Evolutionary conservation across 306 rosid genomes (phyloP), one percentile per base, ranked within the genome.

Genomic region (Ammopiptanthus mongolicus): DNA sequence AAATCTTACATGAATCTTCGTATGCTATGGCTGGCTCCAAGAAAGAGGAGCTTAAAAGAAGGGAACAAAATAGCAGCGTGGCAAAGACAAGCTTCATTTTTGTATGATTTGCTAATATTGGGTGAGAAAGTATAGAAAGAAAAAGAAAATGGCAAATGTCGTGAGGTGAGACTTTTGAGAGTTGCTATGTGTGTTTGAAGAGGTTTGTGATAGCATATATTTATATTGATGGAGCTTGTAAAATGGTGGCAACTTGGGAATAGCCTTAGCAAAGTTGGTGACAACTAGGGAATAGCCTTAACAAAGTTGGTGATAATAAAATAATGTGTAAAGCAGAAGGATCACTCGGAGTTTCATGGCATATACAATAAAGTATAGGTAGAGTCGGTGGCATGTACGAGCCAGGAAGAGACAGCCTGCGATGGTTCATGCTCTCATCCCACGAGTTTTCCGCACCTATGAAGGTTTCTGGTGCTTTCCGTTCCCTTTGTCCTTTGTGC

Each of bases 41-140:
- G 65, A 83, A 71, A 10, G 82, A 81, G 75, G 71, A 79, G 86
- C 81, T 42, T 9, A 87, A 82, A 42, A 85, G 87, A 78, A 90
- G 86, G 60, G 78, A 83, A 73, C 85, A 87, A 3, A 86, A 37
- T 10, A 87, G 74, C 51, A 86, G 25, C 5, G 75, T 57, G 36
- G 69, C 83, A 31, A 78, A 78, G 71, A 69, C 53, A 72, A 74
- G 67, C 80, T 84, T 87, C 94, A 87, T 89, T 46, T n/a, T 82
- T 23, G 19, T 42, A 29, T 14, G 19, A 33, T 36, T 17, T 31
- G 22, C 5, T 50, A 60, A n/a, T 44, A 25, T 6, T 29, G 41
- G 31, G 56, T 7, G 48, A 47, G 15, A 41, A 8, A 6, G 19
- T 13, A 7, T 10, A 37, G 44, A 36, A 36, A 8, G 22, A 12